Conservation (phyloP, 352 stramenopile species). For the Phytophthora hibernalis region DNA sequence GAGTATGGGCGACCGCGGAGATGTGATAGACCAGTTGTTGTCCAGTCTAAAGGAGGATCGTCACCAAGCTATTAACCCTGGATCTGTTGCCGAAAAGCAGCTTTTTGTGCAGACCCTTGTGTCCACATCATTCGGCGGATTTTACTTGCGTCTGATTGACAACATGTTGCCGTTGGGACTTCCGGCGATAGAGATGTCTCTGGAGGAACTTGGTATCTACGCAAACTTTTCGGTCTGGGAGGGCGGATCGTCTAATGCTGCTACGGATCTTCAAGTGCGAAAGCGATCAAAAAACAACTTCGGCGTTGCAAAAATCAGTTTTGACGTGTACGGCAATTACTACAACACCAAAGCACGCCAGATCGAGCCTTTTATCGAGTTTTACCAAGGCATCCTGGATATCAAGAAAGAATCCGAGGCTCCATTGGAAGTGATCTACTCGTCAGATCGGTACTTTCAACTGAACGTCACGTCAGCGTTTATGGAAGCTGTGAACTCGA, state of each 20-base stretch:
- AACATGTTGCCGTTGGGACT: slow-evolving; percentile 77
- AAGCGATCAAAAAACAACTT: slow-evolving; percentile 70
- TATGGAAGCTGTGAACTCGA: slow-evolving; percentile 83
- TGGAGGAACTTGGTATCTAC: slow-evolving; percentile 83
- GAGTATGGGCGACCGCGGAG: slow-evolving; percentile 73
- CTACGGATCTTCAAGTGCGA: slow-evolving; percentile 48
- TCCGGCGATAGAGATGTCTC: slow-evolving; percentile 79
- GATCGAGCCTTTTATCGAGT: slow-evolving; percentile 88
- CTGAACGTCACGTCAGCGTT: slow-evolving; percentile 87
- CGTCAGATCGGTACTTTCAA: slow-evolving; percentile 87
- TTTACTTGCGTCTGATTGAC: slow-evolving; percentile 88
- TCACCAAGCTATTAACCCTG: slow-evolving; percentile 29
- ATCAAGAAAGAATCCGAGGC: slow-evolving; percentile 76
- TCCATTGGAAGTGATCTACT: slow-evolving; percentile 74
- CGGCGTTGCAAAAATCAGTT: slow-evolving; percentile 77
- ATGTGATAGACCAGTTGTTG: slow-evolving; percentile 81
- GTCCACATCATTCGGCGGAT: slow-evolving; percentile 85
- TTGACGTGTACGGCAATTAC: slow-evolving; percentile 89
- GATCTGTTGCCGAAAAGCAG: slow-evolving; percentile 36
- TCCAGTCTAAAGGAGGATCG: slow-evolving; percentile 69
- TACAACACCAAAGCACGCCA: slow-evolving; percentile 84
- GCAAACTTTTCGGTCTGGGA: slow-evolving; percentile 81
- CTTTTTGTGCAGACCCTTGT: slow-evolving; percentile 85
- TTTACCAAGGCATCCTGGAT: slow-evolving; percentile 81
- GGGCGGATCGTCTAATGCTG: slow-evolving; percentile 33